Evolutionary conservation across 108 stramenopile species (phyloP), one percentile per base, ranked within the genome.

Genomic region (Stephanodiscus minutulus): DNA sequence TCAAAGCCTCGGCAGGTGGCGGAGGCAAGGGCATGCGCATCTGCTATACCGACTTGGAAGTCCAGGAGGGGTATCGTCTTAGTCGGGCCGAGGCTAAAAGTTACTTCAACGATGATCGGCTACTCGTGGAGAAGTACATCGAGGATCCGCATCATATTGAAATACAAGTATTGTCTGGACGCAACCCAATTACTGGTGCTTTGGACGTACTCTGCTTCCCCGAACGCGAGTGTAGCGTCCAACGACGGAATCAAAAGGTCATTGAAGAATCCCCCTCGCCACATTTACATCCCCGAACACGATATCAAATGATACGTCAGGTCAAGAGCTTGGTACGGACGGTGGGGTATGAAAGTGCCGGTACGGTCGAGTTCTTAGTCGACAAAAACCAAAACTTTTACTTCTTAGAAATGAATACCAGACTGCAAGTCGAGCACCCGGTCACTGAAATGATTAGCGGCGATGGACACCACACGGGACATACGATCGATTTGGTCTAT

Each of bases 1-100:
- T 99, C 84, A 99, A 99, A 82, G 98, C 98, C 1, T 85, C 86
- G 63, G 87, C 94, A 28, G 98, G 98, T 20, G 98, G 98, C 0
- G 98, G 98, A 7, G 98, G 98, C 49, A 99, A 99, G 83, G 98
- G 98, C 11, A 99, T 99, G 98, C 85, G 98, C 37, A 87, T 98
- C 24, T 97, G 97, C 56, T 83, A 78, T 72, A 85, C 87, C 63
- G 97, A 94, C 66, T 59, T 75, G 5, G 91, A 95, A 61, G 88
- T 88, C 8, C 64, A 80, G 70, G 90, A 87, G 59, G 87, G 94
- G 10, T 99, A 88, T 77, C 75, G 75, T 43, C 78, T 95, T 25
- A 76, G 80, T 33, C 86, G 85, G 61, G 90, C 94, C 59, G 97
- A 99, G 83, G 93, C 97, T n/a, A 71, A 76, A 24, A 76, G 73